Evolutionary conservation across 176 grass and related monocot genomes (phyloP).

Genomic region (Poa annua): DNA sequence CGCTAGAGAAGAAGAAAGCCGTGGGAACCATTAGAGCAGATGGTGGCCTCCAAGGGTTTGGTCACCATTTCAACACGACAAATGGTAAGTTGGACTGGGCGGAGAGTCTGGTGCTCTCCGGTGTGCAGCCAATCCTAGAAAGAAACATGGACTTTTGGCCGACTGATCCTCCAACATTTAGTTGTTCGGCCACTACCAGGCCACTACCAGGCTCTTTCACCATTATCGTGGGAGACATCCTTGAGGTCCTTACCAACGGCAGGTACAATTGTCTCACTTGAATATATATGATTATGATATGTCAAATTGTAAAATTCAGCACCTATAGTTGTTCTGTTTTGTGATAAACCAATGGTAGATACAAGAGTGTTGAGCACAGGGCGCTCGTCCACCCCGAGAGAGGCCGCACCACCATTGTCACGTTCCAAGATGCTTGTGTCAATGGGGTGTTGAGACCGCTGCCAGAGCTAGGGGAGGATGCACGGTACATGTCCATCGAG

Average conservation of each 20-base stretch:
- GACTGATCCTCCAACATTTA: neutral
- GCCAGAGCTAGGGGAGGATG: neutral
- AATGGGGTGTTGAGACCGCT: neutral
- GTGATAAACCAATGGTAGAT: too few species aligned
- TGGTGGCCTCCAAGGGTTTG: constrained; percentile 5
- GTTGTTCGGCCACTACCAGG: too few species aligned
- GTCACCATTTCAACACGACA: neutral
- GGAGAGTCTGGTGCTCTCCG: neutral
- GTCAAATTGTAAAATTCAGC: too few species aligned
- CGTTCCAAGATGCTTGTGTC: neutral
- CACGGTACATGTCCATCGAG: neutral
- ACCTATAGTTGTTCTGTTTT: too few species aligned
- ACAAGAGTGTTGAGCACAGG: constrained; percentile 27
- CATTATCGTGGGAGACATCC: constrained; percentile 27
- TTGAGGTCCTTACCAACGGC: constrained; percentile 31
- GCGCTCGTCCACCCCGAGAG: neutral
- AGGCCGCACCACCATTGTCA: neutral
- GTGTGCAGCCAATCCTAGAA: neutral
- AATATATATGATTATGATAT: too few species aligned
- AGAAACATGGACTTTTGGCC: constrained; percentile 2
- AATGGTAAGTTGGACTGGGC: neutral
- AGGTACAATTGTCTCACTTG: neutral
- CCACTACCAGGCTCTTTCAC: constrained; percentile 23
- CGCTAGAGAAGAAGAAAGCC: neutral
- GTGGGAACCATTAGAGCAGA: neutral